Base-by-base conservation (phyloP, 176 grass and related monocot genomes). In the Zoysia japonica region DNA sequence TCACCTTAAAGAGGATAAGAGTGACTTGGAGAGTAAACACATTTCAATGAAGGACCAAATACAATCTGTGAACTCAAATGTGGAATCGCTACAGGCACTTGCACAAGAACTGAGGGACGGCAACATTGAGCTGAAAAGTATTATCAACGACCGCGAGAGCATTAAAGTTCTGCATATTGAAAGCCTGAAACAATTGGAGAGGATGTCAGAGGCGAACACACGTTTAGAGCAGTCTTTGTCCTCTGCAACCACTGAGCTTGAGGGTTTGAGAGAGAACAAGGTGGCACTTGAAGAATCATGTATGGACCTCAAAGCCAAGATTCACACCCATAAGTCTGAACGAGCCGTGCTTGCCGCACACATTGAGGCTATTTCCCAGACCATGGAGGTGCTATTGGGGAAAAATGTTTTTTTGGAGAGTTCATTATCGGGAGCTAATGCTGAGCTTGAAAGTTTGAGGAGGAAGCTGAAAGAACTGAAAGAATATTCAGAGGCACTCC, bases 321-420 rank as follows among this genome's bases (percentile, higher is more conserved):
- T 94, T 72, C 62, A 39, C 51, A 71, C 7, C n/a, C 86, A 91
- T 67, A 49, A 73, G 45, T 87, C 88, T 15, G 92, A 95, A 82
- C 87, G 66, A 78, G 63, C 51, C 64, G 68, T 85, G 62, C 86
- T 99, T 68, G 65, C 77, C 41, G 76, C 86, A 4, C 88, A 95
- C 65, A 89, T 95, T 52, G 82, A 89, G 55, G 59, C 70, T 56
- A 61, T 94, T 78, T 83, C 90, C 79, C 79, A 84, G 73, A 99
- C 81, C 48, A 95, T 95, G 80, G 84, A 91, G 52, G 72, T 67
- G 35, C 50, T 96, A 41, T 71, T 89, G 3, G 47, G 70, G 81
- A 86, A 93, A 86, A 99, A 99, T 35, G 28, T 65, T 2, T 80
- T 93, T 57, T 76, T 99, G 78, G 92, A 98, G 75, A 98, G 92